These are phyloP conservation scores for Rhododendron mucronatum DNA, from an alignment of 148 eudicot species.

Conservation along the genomic window DNA sequence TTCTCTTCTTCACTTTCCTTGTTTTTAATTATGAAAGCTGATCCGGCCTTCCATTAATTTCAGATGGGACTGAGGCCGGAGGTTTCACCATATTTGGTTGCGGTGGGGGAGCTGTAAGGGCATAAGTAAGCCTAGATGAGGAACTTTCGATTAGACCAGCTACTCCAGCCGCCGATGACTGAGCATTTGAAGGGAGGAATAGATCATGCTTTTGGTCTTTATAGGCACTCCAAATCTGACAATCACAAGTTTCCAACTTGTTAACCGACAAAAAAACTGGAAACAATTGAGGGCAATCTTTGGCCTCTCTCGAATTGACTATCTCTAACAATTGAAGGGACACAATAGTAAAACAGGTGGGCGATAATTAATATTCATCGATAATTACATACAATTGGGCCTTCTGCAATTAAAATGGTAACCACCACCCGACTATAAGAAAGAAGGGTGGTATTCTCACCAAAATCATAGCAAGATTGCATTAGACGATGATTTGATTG, in stretches of 20 bases:
- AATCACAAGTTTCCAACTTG: background rate
- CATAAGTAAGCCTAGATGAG: slow-evolving; percentile 69
- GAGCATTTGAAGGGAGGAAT: slow-evolving; percentile 97
- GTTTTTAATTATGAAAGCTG: slow-evolving; percentile 1
- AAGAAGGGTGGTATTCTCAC: background rate
- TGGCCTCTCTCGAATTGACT: background rate
- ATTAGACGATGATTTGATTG: background rate
- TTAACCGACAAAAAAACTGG: background rate
- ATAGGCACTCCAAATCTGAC: slow-evolving; percentile 93
- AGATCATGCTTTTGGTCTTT: slow-evolving; percentile 96
- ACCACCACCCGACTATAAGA: background rate
- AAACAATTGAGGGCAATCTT: background rate
- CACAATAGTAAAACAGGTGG: background rate
- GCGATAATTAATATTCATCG: background rate
- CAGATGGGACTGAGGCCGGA: slow-evolving; percentile 28
- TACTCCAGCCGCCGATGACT: slow-evolving; percentile 89
- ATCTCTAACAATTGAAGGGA: background rate
- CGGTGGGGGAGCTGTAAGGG: slow-evolving; percentile 74
- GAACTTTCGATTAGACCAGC: slow-evolving; percentile 92
- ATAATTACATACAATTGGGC: background rate
- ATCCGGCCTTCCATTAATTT: slow-evolving; percentile 48
- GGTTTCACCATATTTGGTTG: slow-evolving; percentile 37
- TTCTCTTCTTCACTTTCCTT: background rate
- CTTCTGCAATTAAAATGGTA: background rate
- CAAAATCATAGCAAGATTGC: background rate